Base-by-base conservation (phyloP, 208 protist genomes). In the Kentomonas sorsogonicus region DNA sequence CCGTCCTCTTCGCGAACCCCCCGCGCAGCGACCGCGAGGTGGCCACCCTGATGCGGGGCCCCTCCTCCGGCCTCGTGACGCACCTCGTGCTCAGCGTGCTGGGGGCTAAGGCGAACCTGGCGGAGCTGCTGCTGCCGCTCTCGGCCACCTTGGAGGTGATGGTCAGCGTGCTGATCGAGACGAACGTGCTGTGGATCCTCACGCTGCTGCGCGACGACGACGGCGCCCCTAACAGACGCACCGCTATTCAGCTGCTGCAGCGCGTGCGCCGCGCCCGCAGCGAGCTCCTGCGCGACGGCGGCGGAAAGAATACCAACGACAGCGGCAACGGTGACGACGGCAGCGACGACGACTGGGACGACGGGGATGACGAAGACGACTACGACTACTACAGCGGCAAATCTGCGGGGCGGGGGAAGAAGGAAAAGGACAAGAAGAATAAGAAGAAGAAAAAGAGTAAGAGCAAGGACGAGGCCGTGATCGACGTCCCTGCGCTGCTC, bases 391-490 rank as follows among this genome's bases (percentile, higher is more conserved):
- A 36, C 26, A 36, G 36, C 26, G 52, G 38, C 15, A 57, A 53
- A 30, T 53, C 5, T 6, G 7, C 48, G 27, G 30, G 11, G 27
- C 7, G 6, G 20, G 16, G 27, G 27, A 38, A 4, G 27, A 18
- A 6, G 48, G 16, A 16, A 26, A 51, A 51, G 16, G 18, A 26
- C 45, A 41, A 41, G 11, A 22, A 57, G 20, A 57, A 55, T 15
- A 57, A 57, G 13, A 57, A 57, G 16, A 59, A 59, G 36, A 54
- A 55, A 59, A 31, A 59, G 5, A 48, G 36, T 51, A 54, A 51
- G 36, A 57, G 13, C 13, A 50, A 41, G 20, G 36, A 57, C 15
- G 44, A 22, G 6, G 25, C 16, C 16, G 15, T 5, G 6, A 52
- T 36, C 9, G 34, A 52, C 26, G 4, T 36, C 9, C 22, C 18